Evolutionary conservation across 331 rosid species (phyloP).

Genomic region (Malus hybrid): DNA sequence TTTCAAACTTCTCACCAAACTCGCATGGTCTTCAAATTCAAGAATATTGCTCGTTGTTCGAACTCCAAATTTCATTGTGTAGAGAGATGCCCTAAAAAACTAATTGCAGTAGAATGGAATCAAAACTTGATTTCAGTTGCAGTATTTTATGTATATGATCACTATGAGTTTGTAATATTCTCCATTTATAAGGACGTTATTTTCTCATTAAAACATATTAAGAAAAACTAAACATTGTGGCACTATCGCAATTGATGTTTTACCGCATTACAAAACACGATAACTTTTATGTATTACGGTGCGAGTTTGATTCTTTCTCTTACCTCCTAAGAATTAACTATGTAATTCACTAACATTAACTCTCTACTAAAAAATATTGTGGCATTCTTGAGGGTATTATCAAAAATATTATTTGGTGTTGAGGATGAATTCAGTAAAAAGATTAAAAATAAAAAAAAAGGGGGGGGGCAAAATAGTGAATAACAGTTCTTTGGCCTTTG

Average conservation of each 20-base stretch:
- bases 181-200: not conserved
- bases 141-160: not conserved
- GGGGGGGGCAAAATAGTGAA: not conserved
- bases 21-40: too few relatives aligned
- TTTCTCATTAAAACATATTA: too few relatives aligned
- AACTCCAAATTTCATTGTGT: not conserved
- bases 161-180: not conserved
- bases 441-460: not conserved
- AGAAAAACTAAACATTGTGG: too few relatives aligned
- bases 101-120: not conserved
- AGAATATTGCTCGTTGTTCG: not conserved
- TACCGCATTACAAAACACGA: too few relatives aligned
- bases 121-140: not conserved
- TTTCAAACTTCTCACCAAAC: too few relatives aligned
- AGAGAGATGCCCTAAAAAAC: not conserved
- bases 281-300: too few relatives aligned
- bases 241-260: too few relatives aligned
- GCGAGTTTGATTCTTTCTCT: too few relatives aligned
- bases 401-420: not conserved
- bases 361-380: too few relatives aligned
- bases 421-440: not conserved
- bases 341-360: too few relatives aligned
- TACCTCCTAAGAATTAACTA: too few relatives aligned
- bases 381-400: too few relatives aligned
- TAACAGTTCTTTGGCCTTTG: not conserved